Conservation (phyloP, 768 basidiomycete species). For the Trametes meyenii region DNA sequence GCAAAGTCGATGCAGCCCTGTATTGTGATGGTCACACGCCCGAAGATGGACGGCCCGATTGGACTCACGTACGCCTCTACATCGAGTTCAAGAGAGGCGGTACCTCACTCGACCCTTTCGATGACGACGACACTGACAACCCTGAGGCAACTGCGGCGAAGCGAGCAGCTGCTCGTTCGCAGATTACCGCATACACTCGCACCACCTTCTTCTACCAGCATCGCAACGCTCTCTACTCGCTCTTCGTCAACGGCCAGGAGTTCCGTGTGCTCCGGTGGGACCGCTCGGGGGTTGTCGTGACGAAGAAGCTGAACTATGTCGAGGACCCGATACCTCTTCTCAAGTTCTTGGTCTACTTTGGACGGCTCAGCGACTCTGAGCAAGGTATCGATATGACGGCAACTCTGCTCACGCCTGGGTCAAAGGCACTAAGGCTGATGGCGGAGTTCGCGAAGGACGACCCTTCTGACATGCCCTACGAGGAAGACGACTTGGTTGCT, state of each 20-base stretch:
- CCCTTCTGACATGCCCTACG: too few relatives aligned
- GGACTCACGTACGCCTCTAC: not conserved
- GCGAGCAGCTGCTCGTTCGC: not conserved
- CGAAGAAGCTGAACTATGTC: not conserved
- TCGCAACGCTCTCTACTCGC: not conserved
- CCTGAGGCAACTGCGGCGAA: not conserved
- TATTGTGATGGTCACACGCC: not conserved
- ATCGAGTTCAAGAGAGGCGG: not conserved
- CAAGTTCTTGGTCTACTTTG: not conserved
- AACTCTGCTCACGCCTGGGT: not conserved
- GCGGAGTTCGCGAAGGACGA: not conserved
- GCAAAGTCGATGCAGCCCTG: not conserved
- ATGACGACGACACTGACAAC: not conserved
- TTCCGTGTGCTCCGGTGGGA: conserved; percentile 8
- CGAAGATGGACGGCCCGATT: not conserved
- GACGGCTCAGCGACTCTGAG: not conserved
- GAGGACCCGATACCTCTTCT: not conserved
- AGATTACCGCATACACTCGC: not conserved
- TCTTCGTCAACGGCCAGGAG: conserved; percentile 3
- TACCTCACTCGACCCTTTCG: not conserved
- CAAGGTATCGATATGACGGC: conserved; percentile 3
- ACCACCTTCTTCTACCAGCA: not conserved
- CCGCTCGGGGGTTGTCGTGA: not conserved
- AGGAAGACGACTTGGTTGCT: too few relatives aligned
- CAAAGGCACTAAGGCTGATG: not conserved